Base-by-base conservation (phyloP, 2,329 filamentous ascomycete species). In the Alternaria brassicae region DNA sequence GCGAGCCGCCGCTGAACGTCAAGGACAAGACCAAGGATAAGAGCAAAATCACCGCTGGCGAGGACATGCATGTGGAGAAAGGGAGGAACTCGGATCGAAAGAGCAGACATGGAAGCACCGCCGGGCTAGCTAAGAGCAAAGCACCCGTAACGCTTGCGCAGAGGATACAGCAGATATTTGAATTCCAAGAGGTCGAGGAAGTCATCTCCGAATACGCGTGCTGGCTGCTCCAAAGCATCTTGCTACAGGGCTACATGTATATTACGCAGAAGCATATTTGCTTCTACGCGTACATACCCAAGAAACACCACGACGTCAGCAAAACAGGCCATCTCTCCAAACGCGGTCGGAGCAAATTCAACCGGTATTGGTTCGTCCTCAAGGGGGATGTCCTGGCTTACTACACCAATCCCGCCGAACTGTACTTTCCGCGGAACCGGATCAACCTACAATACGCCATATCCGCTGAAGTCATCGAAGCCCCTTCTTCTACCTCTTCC, bases 251-350 rank as follows among this genome's bases (percentile, higher is more conserved):
- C 6, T 97, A 95, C 76, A 89, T 99, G 85, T 98, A 98, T 79
- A 91, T 99, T 72, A 98, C 95, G 0, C 84, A 90, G 61, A 91
- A 89, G 69, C 95, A 99, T 75, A 91, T 98, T 61, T 97, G 93
- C 79, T 99, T 98, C 77, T 98, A 97, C 75, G 93, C 95, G 37
- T 97, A 97, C 75, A 85, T 98, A n/a, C 93, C 93, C 6, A 96
- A 93, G 82, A 97, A 95, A 83, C 88, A 90, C 51, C 67, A 72
- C 56, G 69, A 75, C 37, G 75, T 91, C 85, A 86, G 89, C 66
- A 98, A 97, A 78, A 94, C 93, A 1, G 94, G 95, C 1, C 92
- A 94, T 72, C 82, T 99, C 2, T 88, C 88, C 56, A 98, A 98
- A 79, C 91, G 91, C 59, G 94, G 95, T 58, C 91, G 91, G 71